These are phyloP conservation scores for Talaromyces stipitatus DNA, from an alignment of 495 filamentous ascomycete species.

Conservation along the genomic window DNA sequence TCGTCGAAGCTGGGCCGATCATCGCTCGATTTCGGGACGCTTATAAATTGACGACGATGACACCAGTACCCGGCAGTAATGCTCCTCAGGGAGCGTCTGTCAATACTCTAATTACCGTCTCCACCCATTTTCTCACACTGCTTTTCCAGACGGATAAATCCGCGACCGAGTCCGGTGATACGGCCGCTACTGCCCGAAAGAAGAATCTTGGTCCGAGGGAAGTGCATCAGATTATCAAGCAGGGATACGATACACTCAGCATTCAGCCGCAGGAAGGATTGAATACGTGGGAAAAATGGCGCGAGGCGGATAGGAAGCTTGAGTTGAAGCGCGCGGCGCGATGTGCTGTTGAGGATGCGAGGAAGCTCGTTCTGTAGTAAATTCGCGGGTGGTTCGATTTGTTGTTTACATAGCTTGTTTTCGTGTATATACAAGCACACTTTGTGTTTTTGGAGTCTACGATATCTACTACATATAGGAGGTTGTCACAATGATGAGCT, in stretches of 20 bases:
- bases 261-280: slow-evolving; percentile 79
- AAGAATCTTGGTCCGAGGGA: slow-evolving; percentile 72
- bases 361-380: slow-evolving; percentile 27
- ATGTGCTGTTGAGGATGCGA: slow-evolving; percentile 53
- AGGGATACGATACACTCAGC: slow-evolving; percentile 88
- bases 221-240: slow-evolving; percentile 85
- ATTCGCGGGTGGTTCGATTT: background rate
- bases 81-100: slow-evolving; percentile 45
- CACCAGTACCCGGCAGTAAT: background rate
- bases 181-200: slow-evolving; percentile 26
- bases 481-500: background rate
- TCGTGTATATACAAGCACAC: no score
- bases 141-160: slow-evolving; percentile 53
- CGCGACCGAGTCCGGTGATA: slow-evolving; percentile 3
- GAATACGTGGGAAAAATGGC: slow-evolving; percentile 65
- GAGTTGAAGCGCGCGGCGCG: slow-evolving; percentile 81
- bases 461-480: background rate
- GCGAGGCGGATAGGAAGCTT: slow-evolving; percentile 58
- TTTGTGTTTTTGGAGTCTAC: background rate
- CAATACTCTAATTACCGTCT: slow-evolving; percentile 75
- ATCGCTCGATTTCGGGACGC: slow-evolving; percentile 75
- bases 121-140: slow-evolving; percentile 77
- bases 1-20: slow-evolving; percentile 84
- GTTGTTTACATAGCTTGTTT: slow-evolving; percentile 1
- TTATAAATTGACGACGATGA: slow-evolving; percentile 33